phyloP scores from a whole-genome alignment of 1,284 basidiomycete species.

The Takashimella tepidaria region DNA sequence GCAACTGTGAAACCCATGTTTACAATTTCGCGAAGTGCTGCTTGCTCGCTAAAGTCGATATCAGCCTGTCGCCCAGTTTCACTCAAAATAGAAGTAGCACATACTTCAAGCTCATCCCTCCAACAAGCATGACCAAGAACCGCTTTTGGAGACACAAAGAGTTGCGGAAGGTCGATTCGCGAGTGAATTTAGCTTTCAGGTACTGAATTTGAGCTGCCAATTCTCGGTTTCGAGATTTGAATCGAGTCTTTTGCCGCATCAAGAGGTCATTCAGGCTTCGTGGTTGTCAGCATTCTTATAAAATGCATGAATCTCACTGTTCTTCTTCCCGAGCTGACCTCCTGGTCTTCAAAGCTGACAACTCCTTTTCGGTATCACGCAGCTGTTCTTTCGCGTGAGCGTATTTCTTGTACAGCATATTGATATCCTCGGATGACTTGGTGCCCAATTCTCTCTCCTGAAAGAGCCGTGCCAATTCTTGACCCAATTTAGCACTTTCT shows the following conservation, averaged over 20 bases:
- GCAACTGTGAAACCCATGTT: constrained; percentile 63
- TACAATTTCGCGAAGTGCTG: constrained; percentile 70
- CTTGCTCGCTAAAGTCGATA: constrained; percentile 66
- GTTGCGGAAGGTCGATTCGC: constrained; percentile 75
- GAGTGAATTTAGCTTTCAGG: constrained; percentile 81
- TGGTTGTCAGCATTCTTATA: constrained; percentile 4
- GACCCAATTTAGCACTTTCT: constrained; percentile 51
- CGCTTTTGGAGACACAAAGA: constrained; percentile 81
- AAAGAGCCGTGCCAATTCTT: constrained; percentile 60
- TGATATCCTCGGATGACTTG: not conserved
- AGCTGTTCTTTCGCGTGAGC: not conserved
- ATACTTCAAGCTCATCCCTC: constrained; percentile 66
- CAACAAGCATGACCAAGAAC: constrained; percentile 53
- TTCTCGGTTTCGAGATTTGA: constrained; percentile 34
- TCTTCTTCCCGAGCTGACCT: not conserved
- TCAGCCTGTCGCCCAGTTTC: too few species aligned
- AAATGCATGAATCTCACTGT: not conserved
- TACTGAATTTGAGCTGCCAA: constrained; percentile 65
- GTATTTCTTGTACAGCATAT: not conserved
- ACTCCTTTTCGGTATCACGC: not conserved
- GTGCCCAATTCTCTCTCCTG: constrained; percentile 12
- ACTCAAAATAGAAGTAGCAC: constrained; percentile 25
- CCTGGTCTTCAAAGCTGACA: not conserved
- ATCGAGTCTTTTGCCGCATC: constrained; percentile 24
- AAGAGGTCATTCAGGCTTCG: not conserved